These are phyloP conservation scores for Thecaphora thlaspeos DNA, from an alignment of 1,284 basidiomycete genomes.

Conservation along the genomic window DNA sequence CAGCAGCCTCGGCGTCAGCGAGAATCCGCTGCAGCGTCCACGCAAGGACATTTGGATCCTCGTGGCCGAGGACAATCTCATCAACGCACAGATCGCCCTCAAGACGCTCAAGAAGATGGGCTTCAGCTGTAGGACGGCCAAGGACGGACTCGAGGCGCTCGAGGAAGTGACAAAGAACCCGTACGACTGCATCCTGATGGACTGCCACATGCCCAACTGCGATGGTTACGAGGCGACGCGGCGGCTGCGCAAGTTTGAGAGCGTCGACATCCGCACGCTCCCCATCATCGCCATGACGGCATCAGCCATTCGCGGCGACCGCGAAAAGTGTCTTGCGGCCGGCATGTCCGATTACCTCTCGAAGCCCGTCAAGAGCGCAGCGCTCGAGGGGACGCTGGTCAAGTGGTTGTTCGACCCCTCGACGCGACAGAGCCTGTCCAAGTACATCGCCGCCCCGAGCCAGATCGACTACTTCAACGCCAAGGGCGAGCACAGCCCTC, in stretches of 20 bases:
- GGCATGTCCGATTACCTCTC: constrained; percentile 54
- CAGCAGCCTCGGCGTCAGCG: constrained; percentile 38
- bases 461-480: constrained; percentile 29
- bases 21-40: constrained; percentile 35
- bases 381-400: constrained; percentile 44
- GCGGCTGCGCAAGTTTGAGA: constrained; percentile 38
- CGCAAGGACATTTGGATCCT: constrained; percentile 53
- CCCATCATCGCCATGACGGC: constrained; percentile 54
- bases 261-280: constrained; percentile 39
- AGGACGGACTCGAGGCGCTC: constrained; percentile 48
- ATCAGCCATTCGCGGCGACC: constrained; percentile 50
- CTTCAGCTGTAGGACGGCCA: constrained; percentile 50
- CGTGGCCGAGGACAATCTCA: constrained; percentile 53
- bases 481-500: constrained; percentile 13
- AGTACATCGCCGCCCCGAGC: constrained; percentile 26
- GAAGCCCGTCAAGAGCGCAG: constrained; percentile 51
- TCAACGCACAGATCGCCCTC: constrained; percentile 52
- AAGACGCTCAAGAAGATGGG: constrained; percentile 54
- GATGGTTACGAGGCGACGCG: constrained; percentile 52
- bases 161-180: constrained; percentile 38
- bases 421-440: constrained; percentile 40
- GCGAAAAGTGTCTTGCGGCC: constrained; percentile 47
- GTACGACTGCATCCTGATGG: constrained; percentile 48
- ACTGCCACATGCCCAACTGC: constrained; percentile 51
- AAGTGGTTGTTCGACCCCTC: constrained; percentile 49